These are phyloP conservation scores for Tieghemiomyces parasiticus DNA, from an alignment of 192 early-diverging fungal species.

Conservation along the genomic window DNA sequence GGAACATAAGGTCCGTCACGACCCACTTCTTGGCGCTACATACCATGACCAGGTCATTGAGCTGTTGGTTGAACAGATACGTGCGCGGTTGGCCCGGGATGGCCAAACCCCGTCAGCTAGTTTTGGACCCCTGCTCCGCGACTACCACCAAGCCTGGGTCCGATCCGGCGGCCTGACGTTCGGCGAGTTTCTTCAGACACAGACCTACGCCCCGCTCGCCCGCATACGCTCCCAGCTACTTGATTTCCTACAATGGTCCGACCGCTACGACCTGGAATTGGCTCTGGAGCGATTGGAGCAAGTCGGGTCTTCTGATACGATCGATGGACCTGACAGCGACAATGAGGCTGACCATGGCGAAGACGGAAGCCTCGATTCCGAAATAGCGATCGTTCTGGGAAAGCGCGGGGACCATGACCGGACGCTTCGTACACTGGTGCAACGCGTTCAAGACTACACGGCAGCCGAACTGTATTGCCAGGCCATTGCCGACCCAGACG, in stretches of 20 bases:
- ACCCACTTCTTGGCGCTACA: neutral
- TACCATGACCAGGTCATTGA: neutral
- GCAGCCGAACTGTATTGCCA: constrained; percentile 1
- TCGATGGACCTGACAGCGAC: too few relatives aligned
- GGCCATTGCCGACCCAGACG: neutral
- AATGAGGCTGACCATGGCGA: neutral
- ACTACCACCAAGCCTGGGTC: neutral
- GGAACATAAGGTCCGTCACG: neutral
- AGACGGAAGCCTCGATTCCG: neutral
- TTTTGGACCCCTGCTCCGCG: neutral
- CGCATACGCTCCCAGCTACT: neutral
- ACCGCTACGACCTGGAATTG: neutral
- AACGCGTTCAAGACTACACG: neutral
- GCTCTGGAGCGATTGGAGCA: neutral
- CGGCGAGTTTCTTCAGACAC: neutral
- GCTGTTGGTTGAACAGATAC: neutral
- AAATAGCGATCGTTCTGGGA: neutral
- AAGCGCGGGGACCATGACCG: constrained; percentile 1
- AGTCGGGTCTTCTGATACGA: too few relatives aligned
- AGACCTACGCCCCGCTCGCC: neutral
- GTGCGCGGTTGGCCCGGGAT: neutral
- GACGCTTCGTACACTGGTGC: neutral
- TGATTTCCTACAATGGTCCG: neutral
- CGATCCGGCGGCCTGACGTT: neutral
- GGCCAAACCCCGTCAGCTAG: too few relatives aligned